Conservation (phyloP, 768 basidiomycete genomes). For the Psilocybe cyanescens region DNA sequence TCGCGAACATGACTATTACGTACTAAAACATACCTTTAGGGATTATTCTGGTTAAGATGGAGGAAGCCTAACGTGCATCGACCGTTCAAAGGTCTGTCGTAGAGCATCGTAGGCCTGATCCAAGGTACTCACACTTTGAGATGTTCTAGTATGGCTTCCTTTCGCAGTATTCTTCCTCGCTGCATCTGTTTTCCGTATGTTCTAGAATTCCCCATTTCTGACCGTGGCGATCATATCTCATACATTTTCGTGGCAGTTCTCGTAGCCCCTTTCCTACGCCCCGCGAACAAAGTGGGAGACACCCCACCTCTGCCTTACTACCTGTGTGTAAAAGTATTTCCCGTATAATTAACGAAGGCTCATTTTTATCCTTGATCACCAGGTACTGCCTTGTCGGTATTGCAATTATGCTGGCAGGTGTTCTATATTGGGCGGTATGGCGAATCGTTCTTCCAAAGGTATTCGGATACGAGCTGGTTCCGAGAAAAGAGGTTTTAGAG, state of each 20-base stretch:
- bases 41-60: conserved; percentile 61
- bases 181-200: conserved; percentile 53
- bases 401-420: conserved; percentile 46
- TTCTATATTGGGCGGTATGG: conserved; percentile 61
- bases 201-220: neutral
- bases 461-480: conserved; percentile 50
- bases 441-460: conserved; percentile 50
- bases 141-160: conserved; percentile 52
- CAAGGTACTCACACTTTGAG: neutral
- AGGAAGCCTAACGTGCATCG: conserved; percentile 46
- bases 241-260: conserved; percentile 39
- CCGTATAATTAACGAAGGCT: too few species aligned
- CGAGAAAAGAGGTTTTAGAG: conserved; percentile 48
- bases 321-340: conserved; percentile 37
- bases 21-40: conserved; percentile 27
- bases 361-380: too few species aligned
- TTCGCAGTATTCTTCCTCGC: conserved; percentile 58
- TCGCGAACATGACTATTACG: too few species aligned
- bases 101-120: too few species aligned
- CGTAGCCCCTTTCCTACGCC: conserved; percentile 57
- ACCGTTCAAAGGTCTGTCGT: conserved; percentile 53
- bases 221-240: neutral
- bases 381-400: conserved; percentile 62
- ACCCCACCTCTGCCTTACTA: conserved; percentile 66
- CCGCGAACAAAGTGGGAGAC: conserved; percentile 58